Evolutionary conservation across 495 filamentous ascomycete genomes (phyloP).

Genomic region (Hypoxylon perforatum): DNA sequence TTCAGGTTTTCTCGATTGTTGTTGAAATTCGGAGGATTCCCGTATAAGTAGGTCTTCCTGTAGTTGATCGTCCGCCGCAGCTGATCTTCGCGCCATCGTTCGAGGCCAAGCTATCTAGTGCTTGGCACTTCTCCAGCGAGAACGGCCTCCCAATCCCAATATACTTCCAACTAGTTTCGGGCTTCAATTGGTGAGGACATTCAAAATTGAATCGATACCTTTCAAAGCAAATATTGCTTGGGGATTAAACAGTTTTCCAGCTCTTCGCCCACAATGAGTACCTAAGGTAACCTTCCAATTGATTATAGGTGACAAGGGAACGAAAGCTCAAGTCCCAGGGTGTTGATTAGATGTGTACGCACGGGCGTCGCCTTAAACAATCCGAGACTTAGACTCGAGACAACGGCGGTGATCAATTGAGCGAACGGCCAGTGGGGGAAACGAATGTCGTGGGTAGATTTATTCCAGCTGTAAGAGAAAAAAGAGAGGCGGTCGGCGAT

Average conservation of each 20-base stretch:
- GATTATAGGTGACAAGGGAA: conserved; percentile 6
- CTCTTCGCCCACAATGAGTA: conserved; percentile 10
- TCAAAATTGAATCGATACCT: conserved; percentile 15
- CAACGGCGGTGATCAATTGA: conserved; percentile 19
- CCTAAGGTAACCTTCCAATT: conserved; percentile 5
- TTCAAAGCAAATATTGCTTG: conserved; percentile 9
- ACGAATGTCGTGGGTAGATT: conserved; percentile 20
- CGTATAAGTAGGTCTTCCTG: neutral
- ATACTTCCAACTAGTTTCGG: conserved; percentile 15
- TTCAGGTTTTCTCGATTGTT: conserved; percentile 10
- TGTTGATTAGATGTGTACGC: conserved; percentile 22
- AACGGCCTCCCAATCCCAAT: conserved; percentile 13
- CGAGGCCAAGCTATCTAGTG: conserved; percentile 30
- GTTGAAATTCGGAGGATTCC: conserved; percentile 14
- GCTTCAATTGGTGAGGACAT: conserved; percentile 1
- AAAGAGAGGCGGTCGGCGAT: conserved; percentile 1
- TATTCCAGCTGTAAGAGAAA: neutral
- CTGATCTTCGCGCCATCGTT: conserved; percentile 24
- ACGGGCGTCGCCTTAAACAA: conserved; percentile 23
- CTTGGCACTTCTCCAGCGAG: neutral
- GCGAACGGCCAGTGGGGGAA: conserved; percentile 15
- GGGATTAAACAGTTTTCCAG: conserved; percentile 11
- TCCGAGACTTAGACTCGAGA: conserved; percentile 30
- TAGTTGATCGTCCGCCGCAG: conserved; percentile 18
- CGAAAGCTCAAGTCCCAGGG: conserved; percentile 9